phyloP scores from a whole-genome alignment of 306 rosid genomes.

The Betula pendula region DNA sequence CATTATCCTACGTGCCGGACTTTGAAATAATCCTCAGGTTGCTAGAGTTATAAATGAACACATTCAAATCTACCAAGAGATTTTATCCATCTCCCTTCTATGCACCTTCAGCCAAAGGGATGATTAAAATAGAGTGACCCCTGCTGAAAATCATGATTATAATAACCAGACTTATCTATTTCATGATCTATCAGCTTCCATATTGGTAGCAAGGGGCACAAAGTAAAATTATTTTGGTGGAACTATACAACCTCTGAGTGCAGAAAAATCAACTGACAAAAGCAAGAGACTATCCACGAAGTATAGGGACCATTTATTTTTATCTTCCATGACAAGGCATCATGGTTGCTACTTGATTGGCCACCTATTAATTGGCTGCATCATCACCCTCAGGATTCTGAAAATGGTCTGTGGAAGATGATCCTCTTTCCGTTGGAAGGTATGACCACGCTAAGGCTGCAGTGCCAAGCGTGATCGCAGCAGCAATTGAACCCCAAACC shows the following conservation, averaged over 20 bases:
- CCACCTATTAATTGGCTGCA: slow-evolving; percentile 34
- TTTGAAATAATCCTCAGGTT: neutral
- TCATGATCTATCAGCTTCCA: slow-evolving; percentile 22
- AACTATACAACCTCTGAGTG: slow-evolving; percentile 44
- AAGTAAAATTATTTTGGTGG: neutral
- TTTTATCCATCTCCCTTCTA: neutral
- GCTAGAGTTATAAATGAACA: neutral
- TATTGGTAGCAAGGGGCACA: slow-evolving; percentile 29
- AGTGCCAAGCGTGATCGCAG: slow-evolving; percentile 61
- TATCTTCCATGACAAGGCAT: slow-evolving; percentile 26
- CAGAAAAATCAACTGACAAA: slow-evolving; percentile 35
- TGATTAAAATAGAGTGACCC: neutral
- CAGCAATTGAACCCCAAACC: slow-evolving; percentile 84
- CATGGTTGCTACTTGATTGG: slow-evolving; percentile 30
- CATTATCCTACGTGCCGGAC: neutral
- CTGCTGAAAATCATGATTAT: neutral
- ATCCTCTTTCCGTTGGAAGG: slow-evolving; percentile 54
- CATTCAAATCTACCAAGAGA: neutral
- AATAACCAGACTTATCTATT: slow-evolving; percentile 20
- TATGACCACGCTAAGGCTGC: slow-evolving; percentile 79
- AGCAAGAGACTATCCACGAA: slow-evolving; percentile 38
- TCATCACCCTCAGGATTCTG: slow-evolving; percentile 44
- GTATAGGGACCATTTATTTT: slow-evolving; percentile 43
- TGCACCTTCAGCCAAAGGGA: neutral
- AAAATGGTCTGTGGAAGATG: slow-evolving; percentile 27